Conservation (phyloP, 2,329 filamentous ascomycete genomes). For the Exophiala aquamarina region DNA sequence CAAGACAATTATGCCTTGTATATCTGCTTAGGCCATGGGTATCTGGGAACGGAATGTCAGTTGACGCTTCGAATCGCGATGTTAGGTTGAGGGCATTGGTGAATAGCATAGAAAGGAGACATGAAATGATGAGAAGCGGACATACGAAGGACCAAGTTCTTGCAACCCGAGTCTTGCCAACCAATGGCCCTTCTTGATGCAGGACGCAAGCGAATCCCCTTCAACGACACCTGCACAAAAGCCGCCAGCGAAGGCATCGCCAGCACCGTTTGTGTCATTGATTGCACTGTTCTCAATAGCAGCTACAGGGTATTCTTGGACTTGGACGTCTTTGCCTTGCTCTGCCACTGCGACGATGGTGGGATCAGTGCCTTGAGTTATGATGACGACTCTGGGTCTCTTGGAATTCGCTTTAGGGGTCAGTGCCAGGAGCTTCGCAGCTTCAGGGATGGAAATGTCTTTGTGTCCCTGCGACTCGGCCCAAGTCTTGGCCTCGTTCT, state of each 20-base stretch:
- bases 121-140: conserved; percentile 33
- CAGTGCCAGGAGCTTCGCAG: conserved; percentile 80
- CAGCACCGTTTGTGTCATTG: conserved; percentile 94
- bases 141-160: conserved; percentile 90
- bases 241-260: conserved; percentile 94
- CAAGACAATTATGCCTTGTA: conserved; percentile 53
- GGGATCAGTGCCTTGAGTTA: conserved; percentile 92
- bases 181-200: conserved; percentile 94
- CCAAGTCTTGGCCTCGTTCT: conserved; percentile 88
- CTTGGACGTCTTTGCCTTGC: conserved; percentile 61
- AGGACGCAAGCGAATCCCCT: conserved; percentile 74
- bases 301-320: conserved; percentile 79
- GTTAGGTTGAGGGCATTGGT: not conserved
- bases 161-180: conserved; percentile 90
- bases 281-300: conserved; percentile 75
- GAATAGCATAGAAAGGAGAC: not conserved
- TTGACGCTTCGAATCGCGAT: not conserved
- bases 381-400: conserved; percentile 80
- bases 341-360: conserved; percentile 78
- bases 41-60: conserved; percentile 50
- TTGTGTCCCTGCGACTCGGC: conserved; percentile 78
- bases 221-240: conserved; percentile 87
- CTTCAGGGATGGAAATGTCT: conserved; percentile 58
- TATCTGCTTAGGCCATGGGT: conserved; percentile 78
- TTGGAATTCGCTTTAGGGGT: conserved; percentile 76